Conservation (phyloP, 495 filamentous ascomycete species). For the Penicillium waksmanii region DNA sequence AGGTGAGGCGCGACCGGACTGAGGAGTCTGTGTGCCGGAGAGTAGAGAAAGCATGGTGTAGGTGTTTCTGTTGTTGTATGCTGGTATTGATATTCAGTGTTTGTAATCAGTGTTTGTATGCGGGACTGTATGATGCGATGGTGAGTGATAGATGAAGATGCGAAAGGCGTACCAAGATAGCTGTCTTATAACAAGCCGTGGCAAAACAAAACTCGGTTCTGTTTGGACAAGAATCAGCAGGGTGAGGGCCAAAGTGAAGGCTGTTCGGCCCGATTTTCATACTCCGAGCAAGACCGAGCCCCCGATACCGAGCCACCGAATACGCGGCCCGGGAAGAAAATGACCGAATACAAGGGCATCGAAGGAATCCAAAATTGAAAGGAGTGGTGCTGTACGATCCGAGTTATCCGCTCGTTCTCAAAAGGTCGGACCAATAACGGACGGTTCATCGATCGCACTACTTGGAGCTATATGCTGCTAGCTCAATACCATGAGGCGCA, state of each 20-base stretch:
- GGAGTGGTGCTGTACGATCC: background rate
- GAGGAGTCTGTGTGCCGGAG: slow-evolving; percentile 25
- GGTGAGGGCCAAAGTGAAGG: background rate
- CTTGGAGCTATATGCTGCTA: too few species aligned
- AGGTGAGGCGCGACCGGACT: slow-evolving; percentile 20
- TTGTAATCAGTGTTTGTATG: background rate
- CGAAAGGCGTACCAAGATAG: background rate
- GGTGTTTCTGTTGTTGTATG: background rate
- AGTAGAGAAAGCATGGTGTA: slow-evolving; percentile 23
- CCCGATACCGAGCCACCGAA: slow-evolving; percentile 5
- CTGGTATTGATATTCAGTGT: background rate
- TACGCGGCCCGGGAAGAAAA: background rate
- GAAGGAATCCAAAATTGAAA: background rate
- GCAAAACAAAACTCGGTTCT: background rate
- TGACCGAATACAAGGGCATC: background rate
- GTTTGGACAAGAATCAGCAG: background rate
- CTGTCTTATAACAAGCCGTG: background rate
- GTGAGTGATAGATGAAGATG: background rate
- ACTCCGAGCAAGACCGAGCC: slow-evolving; percentile 4
- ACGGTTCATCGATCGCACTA: too few species aligned
- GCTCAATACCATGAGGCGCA: too few species aligned
- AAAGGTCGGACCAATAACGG: too few species aligned
- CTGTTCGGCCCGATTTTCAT: background rate
- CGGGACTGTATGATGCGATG: background rate
- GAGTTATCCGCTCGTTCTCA: too few species aligned